phyloP scores from a whole-genome alignment of 2,329 filamentous ascomycete genomes.

The Exophiala aquamarina region DNA sequence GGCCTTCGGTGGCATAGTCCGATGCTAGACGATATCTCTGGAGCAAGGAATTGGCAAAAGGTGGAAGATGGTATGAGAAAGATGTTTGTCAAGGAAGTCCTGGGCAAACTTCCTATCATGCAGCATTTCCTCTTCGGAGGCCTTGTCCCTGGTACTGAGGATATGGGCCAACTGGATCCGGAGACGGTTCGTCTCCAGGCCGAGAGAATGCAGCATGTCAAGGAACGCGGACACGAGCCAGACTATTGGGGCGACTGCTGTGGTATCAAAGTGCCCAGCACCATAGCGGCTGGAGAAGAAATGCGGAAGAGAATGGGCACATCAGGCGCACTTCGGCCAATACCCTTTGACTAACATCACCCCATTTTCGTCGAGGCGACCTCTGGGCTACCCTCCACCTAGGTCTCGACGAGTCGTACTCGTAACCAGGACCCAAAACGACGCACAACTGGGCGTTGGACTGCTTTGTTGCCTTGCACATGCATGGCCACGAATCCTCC shows the following conservation, averaged over 20 bases:
- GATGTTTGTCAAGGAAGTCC: conserved; percentile 93
- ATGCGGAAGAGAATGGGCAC: conserved; percentile 69
- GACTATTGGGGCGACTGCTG: conserved; percentile 90
- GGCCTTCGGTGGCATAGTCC: conserved; percentile 94
- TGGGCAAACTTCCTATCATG: conserved; percentile 95
- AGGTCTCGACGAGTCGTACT: not conserved
- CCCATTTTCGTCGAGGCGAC: too few relatives aligned
- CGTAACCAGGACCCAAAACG: too few relatives aligned
- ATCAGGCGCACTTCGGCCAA: conserved; percentile 62
- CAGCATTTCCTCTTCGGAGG: conserved; percentile 96
- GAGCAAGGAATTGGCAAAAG: conserved; percentile 85
- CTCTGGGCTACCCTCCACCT: not conserved
- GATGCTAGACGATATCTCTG: conserved; percentile 96
- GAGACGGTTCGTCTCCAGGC: conserved; percentile 44
- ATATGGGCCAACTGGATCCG: conserved; percentile 66
- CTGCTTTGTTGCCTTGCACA: not conserved
- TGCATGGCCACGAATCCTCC: not conserved
- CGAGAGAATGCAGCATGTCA: conserved; percentile 66
- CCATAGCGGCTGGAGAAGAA: conserved; percentile 85
- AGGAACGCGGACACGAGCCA: conserved; percentile 60
- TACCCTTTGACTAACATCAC: conserved; percentile 44
- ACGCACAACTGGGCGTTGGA: too few relatives aligned
- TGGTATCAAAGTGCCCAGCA: conserved; percentile 95
- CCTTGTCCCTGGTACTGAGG: conserved; percentile 74
- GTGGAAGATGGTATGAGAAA: conserved; percentile 92